Base-by-base conservation (phyloP, 2,329 filamentous ascomycete genomes). In the Exophiala sideris region DNA sequence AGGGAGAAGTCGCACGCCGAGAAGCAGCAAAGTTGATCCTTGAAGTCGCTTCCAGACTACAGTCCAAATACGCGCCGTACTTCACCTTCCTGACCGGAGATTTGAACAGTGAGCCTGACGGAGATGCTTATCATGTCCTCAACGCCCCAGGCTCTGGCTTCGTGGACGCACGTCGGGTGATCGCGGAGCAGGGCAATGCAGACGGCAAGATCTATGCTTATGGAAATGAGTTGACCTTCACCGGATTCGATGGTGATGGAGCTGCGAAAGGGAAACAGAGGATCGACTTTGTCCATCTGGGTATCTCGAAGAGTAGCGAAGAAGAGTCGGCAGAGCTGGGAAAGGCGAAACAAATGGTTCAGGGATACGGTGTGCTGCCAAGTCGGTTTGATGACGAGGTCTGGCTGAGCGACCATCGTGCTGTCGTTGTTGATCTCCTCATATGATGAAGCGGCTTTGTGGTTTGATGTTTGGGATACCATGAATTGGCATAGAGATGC, bases 301-400 rank as follows among this genome's bases (percentile, higher is more conserved):
- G 53, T 18, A 42, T 52, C 47, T 38, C 65, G 16, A 63, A 63
- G 45, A 62, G 58, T 4, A 50, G 46, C 9, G 51, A 58, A 16
- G 12, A 42, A 9, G 39, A 35, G 9, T 41, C 42, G 24, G 42
- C 34, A 11, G 48, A 41, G 32, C 12, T 41, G 11, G 32, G 55
- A 4, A 51, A 54, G 42, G 18, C 49, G 10, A 63, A 61, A 5
- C 79, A 78, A 75, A 62, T 55, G 32, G 68, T 77, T 2, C 66
- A 73, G 55, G 75, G 70, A 3, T 82, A 79, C 65, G 73, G 74
- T 7, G 79, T 82, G 2, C 62, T 83, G 45, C 66, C 72, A 8
- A 84, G 80, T 59, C 65, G 66, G 42, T 83, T 82, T 60, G 81
- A 84, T 41, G 77, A 82, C 60, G 75, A 73, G 1, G 68, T 83